These are phyloP conservation scores for Tremella fuciformis DNA, from an alignment of 768 basidiomycete species.

Conservation along the genomic window DNA sequence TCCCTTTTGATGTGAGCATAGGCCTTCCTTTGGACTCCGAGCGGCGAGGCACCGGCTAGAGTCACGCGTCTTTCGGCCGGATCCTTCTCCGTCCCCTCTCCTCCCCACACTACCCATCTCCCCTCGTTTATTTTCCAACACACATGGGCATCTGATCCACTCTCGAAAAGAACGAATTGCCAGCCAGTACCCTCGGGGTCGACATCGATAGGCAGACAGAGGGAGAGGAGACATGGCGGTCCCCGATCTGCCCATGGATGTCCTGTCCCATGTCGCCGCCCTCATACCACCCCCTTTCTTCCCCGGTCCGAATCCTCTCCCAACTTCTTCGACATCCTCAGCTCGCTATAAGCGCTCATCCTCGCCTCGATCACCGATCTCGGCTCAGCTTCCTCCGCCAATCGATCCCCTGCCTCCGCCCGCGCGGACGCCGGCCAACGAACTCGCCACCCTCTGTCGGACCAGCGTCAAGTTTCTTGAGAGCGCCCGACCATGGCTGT, in stretches of 20 bases:
- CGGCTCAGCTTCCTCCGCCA: constrained; percentile 6
- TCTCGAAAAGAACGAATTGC: too few species aligned
- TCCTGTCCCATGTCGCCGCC: constrained; percentile 36
- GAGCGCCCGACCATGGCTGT: constrained; percentile 45
- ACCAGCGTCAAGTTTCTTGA: constrained; percentile 30
- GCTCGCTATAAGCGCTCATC: not conserved
- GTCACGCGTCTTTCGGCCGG: too few species aligned
- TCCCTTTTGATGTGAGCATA: too few species aligned
- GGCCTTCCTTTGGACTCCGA: too few species aligned
- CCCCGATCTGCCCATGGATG: constrained; percentile 37
- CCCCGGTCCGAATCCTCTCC: constrained; percentile 12
- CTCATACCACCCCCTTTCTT: constrained; percentile 40
- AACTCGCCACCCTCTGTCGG: constrained; percentile 20
- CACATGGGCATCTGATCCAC: too few species aligned
- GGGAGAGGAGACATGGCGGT: too few species aligned
- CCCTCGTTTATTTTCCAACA: too few species aligned
- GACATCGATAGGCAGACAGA: too few species aligned
- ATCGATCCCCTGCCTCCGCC: constrained; percentile 35
- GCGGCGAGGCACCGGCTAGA: too few species aligned
- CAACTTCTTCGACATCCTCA: not conserved
- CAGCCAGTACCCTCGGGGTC: too few species aligned
- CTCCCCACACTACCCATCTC: too few species aligned
- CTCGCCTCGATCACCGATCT: not conserved
- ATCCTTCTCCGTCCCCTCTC: too few species aligned
- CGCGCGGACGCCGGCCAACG: constrained; percentile 12